These are phyloP conservation scores for Hericium alpestre DNA, from an alignment of 768 basidiomycete genomes.

Conservation along the genomic window DNA sequence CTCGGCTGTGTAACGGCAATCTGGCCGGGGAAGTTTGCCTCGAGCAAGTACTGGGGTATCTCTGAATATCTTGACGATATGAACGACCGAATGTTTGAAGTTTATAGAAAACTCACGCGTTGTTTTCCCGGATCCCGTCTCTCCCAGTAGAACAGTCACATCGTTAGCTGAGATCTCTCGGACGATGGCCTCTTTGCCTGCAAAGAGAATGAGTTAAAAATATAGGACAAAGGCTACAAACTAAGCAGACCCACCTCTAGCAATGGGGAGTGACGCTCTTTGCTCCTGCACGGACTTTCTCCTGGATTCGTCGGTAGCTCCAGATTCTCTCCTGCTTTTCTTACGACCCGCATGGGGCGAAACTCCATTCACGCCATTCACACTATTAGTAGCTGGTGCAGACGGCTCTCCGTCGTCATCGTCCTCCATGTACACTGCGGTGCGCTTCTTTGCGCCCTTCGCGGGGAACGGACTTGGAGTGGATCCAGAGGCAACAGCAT, in stretches of 20 bases:
- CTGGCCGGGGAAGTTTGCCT: slow-evolving; percentile 62
- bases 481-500: background rate
- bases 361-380: background rate
- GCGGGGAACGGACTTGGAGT: background rate
- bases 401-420: background rate
- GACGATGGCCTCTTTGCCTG: slow-evolving; percentile 69
- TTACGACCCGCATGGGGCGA: background rate
- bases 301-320: background rate
- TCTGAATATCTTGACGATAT: slow-evolving; percentile 41
- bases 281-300: slow-evolving; percentile 41
- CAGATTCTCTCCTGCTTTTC: slow-evolving; percentile 1
- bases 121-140: slow-evolving; percentile 97
- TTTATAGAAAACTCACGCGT: slow-evolving; percentile 60
- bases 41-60: slow-evolving; percentile 90
- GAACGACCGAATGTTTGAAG: background rate
- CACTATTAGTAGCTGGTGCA: background rate
- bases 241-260: slow-evolving; percentile 41
- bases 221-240: background rate
- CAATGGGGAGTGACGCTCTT: slow-evolving; percentile 66
- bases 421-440: background rate
- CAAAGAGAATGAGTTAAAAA: background rate
- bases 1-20: slow-evolving; percentile 95
- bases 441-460: slow-evolving; percentile 4
- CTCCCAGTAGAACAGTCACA: slow-evolving; percentile 83
- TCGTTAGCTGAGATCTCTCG: slow-evolving; percentile 67